Evolutionary conservation across 306 rosid genomes (phyloP).

Genomic region (Medicago arabica): DNA sequence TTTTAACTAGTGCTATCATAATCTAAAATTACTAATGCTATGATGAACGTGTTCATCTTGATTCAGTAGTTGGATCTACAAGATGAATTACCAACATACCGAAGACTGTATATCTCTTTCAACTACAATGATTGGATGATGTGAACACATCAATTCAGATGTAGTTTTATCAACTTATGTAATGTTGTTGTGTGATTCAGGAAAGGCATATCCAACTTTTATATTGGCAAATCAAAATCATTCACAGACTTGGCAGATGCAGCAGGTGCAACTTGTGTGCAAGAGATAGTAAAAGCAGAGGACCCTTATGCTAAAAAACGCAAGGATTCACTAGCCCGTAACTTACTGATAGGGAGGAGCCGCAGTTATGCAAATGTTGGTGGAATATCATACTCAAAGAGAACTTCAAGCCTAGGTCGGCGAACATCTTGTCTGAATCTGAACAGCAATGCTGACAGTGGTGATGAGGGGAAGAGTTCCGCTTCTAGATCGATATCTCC

Average conservation of each 20-base stretch:
- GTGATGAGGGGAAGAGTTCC: conserved; percentile 51
- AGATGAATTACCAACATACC: neutral
- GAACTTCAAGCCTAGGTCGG: conserved; percentile 51
- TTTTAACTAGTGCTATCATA: too few species aligned
- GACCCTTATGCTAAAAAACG: conserved; percentile 80
- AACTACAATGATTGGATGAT: neutral
- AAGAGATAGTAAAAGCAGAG: conserved; percentile 78
- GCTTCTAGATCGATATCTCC: conserved; percentile 53
- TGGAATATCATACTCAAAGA: conserved; percentile 57
- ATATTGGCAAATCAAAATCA: conserved; percentile 90
- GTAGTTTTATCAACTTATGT: neutral
- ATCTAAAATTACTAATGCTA: too few species aligned
- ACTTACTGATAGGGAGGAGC: conserved; percentile 49
- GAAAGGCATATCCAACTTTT: conserved; percentile 88
- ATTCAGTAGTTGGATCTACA: neutral
- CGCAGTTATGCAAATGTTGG: conserved; percentile 45
- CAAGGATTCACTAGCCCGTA: conserved; percentile 63
- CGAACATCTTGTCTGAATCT: conserved; percentile 49
- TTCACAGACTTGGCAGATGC: conserved; percentile 82
- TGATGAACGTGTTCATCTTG: too few species aligned
- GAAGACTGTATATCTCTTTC: neutral
- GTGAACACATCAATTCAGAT: neutral
- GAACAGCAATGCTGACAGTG: conserved; percentile 21
- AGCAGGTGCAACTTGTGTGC: conserved; percentile 50
- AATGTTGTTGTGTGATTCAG: conserved; percentile 51